Conservation (phyloP, 306 rosid species). For the Gastrolobium villosum region DNA sequence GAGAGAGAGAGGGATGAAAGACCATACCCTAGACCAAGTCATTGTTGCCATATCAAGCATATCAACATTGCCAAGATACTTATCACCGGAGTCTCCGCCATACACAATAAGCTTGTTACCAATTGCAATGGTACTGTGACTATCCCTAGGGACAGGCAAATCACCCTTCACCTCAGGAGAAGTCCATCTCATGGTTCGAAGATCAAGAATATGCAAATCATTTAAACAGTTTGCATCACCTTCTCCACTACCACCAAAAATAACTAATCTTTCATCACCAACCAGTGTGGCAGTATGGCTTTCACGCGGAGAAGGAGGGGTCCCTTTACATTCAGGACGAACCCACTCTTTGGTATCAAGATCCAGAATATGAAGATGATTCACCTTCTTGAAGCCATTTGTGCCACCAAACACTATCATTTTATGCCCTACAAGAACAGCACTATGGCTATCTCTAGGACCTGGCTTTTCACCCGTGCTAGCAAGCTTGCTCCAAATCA, state of each 20-base stretch:
- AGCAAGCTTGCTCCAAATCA: constrained; percentile 73
- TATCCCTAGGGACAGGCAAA: constrained; percentile 82
- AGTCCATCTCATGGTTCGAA: constrained; percentile 76
- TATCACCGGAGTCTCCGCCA: constrained; percentile 88
- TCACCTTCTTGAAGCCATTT: constrained; percentile 80
- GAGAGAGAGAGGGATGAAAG: constrained; percentile 26
- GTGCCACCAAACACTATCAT: constrained; percentile 92
- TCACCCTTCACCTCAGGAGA: constrained; percentile 75
- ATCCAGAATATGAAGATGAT: constrained; percentile 73
- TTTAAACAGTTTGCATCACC: constrained; percentile 76
- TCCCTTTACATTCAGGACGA: constrained; percentile 69
- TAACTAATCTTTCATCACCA: constrained; percentile 64
- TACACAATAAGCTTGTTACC: constrained; percentile 80
- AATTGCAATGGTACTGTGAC: constrained; percentile 69
- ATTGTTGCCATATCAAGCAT: constrained; percentile 75
- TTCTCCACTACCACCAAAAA: constrained; percentile 94
- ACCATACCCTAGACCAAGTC: constrained; percentile 79
- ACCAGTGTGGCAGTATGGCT: constrained; percentile 80
- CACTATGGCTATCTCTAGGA: constrained; percentile 89
- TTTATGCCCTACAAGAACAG: constrained; percentile 64
- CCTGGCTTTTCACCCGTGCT: constrained; percentile 82
- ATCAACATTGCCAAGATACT: constrained; percentile 74
- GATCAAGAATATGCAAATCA: constrained; percentile 77
- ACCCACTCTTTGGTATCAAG: constrained; percentile 71
- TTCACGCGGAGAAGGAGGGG: constrained; percentile 84